Evolutionary conservation across 768 basidiomycete species (phyloP).

Genomic region (Lactarius deliciosus): DNA sequence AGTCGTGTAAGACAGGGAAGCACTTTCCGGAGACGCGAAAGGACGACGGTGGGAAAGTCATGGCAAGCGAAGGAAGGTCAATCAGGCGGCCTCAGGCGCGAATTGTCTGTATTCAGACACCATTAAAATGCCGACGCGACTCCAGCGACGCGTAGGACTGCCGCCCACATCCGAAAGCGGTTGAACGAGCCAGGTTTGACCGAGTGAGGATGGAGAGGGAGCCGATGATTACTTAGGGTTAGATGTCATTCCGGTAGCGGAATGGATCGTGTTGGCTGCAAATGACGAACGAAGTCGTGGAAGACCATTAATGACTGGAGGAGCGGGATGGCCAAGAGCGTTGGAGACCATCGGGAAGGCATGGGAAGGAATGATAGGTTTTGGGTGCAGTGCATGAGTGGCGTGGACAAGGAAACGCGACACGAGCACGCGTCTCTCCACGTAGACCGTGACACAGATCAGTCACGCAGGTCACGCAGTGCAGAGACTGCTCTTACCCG

Average conservation of each 20-base stretch:
- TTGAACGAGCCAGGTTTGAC: conserved; percentile 6
- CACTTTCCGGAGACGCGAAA: conserved; percentile 15
- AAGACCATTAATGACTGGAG: conserved; percentile 3
- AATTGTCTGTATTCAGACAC: conserved; percentile 14
- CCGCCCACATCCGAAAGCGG: conserved; percentile 1
- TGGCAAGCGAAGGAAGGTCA: conserved; percentile 19
- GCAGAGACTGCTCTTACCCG: conserved; percentile 6
- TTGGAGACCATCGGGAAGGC: conserved; percentile 16
- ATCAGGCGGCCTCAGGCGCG: conserved; percentile 1
- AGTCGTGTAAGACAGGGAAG: conserved; percentile 8
- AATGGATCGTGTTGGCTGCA: conserved; percentile 27
- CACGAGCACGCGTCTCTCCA: not conserved
- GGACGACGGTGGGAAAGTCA: conserved; percentile 19
- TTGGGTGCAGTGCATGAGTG: conserved; percentile 9
- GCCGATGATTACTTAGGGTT: conserved; percentile 27
- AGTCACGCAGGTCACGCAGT: not conserved
- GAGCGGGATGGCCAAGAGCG: conserved; percentile 24
- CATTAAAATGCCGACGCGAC: not conserved
- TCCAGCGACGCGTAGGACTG: conserved; percentile 2
- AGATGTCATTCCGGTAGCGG: conserved; percentile 27
- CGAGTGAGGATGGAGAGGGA: conserved; percentile 12
- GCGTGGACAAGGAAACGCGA: conserved; percentile 3
- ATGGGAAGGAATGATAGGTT: conserved; percentile 5
- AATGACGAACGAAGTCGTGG: conserved; percentile 18
- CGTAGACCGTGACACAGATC: not conserved